Conservation (phyloP, 2,329 filamentous ascomycete genomes). For the Mycogone perniciosa region DNA sequence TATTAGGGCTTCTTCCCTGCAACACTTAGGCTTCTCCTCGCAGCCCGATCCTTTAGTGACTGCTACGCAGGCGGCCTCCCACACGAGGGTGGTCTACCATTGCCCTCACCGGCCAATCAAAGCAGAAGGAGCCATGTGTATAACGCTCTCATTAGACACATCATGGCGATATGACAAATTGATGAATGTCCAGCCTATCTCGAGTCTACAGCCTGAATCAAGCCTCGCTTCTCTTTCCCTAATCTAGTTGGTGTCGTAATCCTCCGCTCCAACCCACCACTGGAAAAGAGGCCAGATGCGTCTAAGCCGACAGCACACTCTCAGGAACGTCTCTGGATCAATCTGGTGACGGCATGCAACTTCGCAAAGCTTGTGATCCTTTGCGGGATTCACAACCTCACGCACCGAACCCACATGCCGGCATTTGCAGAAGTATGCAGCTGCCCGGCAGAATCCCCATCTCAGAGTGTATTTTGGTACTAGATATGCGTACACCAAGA, state of each 20-base stretch:
- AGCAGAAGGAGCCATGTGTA: too few relatives aligned
- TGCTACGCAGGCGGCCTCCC: too few relatives aligned
- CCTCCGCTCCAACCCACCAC: conserved; percentile 10
- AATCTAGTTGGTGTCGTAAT: background rate
- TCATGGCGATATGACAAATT: too few relatives aligned
- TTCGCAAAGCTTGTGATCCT: conserved; percentile 27
- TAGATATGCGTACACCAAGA: conserved; percentile 34
- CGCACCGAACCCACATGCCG: conserved; percentile 22
- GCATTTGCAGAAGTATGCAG: conserved; percentile 26
- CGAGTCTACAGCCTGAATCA: background rate
- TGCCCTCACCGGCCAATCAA: too few relatives aligned
- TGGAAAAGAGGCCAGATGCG: conserved; percentile 31
- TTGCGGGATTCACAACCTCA: conserved; percentile 40
- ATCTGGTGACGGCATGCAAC: conserved; percentile 35
- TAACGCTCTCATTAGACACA: too few relatives aligned
- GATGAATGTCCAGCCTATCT: background rate
- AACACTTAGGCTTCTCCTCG: too few relatives aligned
- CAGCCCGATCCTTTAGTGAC: too few relatives aligned
- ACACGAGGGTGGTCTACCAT: too few relatives aligned
- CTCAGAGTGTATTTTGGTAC: conserved; percentile 37
- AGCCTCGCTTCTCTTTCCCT: background rate
- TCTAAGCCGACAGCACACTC: conserved; percentile 22
- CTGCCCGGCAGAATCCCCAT: conserved; percentile 34
- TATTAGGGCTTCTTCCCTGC: too few relatives aligned
- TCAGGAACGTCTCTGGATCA: conserved; percentile 25